phyloP scores from a whole-genome alignment of 2,329 filamentous ascomycete genomes.

The Leptographium lundbergii region DNA sequence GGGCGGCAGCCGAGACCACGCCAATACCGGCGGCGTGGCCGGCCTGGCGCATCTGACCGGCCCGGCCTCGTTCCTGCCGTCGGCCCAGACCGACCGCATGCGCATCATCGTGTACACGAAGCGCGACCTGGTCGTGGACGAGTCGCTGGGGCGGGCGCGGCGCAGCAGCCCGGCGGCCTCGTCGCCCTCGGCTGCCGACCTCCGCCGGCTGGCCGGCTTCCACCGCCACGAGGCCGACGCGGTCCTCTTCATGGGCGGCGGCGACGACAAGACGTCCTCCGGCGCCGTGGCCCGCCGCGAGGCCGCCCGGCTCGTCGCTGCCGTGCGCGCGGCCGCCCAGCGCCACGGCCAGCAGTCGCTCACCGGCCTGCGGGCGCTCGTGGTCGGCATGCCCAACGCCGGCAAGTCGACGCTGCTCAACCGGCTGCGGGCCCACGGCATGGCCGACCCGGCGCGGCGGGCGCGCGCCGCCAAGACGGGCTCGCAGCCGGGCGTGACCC shows the following conservation, averaged over 20 bases:
- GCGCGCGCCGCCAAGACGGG: constrained; percentile 70
- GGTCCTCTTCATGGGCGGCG: constrained; percentile 19
- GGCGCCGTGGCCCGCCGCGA: constrained; percentile 1
- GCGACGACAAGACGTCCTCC: constrained; percentile 26
- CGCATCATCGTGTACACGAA: constrained; percentile 88
- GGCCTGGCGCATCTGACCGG: background rate
- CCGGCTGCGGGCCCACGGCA: constrained; percentile 58
- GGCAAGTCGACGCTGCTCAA: constrained; percentile 96
- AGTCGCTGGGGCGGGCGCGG: background rate
- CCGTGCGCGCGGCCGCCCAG: constrained; percentile 36
- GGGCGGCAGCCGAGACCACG: background rate
- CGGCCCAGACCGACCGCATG: constrained; percentile 49
- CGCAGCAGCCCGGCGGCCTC: too few relatives aligned
- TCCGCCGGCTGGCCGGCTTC: constrained; percentile 22
- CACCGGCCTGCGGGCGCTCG: constrained; percentile 71
- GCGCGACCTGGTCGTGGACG: constrained; percentile 51
- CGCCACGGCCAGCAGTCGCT: constrained; percentile 39
- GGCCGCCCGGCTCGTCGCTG: constrained; percentile 26
- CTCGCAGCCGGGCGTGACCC: constrained; percentile 76
- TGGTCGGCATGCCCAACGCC: constrained; percentile 96
- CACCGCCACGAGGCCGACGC: constrained; percentile 25
- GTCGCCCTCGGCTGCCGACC: constrained; percentile 7
- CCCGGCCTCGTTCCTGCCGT: background rate
- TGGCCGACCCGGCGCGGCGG: constrained; percentile 27
- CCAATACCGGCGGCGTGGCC: background rate